Percentiles rank a stretch among this genome's conserved stretches.
phyloP scores from a whole-genome alignment of 257 asterid genomes.

The Ophiorrhiza pumila region DNA sequence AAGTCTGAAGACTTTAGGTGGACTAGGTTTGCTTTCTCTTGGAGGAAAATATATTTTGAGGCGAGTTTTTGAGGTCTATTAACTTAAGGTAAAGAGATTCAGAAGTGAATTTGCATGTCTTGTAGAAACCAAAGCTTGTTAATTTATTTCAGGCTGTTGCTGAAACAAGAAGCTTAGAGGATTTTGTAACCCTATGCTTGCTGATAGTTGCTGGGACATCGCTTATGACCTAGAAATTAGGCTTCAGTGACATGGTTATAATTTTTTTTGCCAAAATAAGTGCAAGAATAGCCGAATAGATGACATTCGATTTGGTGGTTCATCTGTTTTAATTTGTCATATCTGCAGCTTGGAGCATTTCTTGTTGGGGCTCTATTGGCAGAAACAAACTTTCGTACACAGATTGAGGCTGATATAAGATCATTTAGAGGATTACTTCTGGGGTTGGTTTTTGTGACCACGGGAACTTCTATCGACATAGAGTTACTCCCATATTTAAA shows the following conservation, averaged over 20 bases:
- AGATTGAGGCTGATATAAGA: slow-evolving; percentile 98
- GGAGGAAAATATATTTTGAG: slow-evolving; percentile 90
- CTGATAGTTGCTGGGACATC: slow-evolving; percentile 98
- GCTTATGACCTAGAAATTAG: slow-evolving; percentile 84
- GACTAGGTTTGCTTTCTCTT: slow-evolving; percentile 87
- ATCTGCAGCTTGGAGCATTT: slow-evolving; percentile 91
- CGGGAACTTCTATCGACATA: slow-evolving; percentile 94
- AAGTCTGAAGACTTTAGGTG: slow-evolving; percentile 88
- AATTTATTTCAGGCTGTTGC: slow-evolving; percentile 75
- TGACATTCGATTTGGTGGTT: slow-evolving; percentile 15
- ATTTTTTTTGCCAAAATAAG: slow-evolving; percentile 14
- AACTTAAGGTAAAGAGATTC: slow-evolving; percentile 12
- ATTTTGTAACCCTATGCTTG: slow-evolving; percentile 96
- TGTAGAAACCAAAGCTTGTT: slow-evolving; percentile 25
- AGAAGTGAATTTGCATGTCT: slow-evolving; percentile 13
- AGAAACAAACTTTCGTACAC: slow-evolving; percentile 96
- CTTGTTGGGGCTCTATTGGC: slow-evolving; percentile 95
- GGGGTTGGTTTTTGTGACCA: slow-evolving; percentile 95
- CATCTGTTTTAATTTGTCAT: slow-evolving; percentile 19
- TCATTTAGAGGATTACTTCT: slow-evolving; percentile 97
- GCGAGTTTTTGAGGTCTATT: slow-evolving; percentile 87
- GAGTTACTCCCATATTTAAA: slow-evolving; percentile 46
- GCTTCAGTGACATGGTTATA: slow-evolving; percentile 97
- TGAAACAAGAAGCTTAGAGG: slow-evolving; percentile 95
- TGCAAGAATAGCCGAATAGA: slow-evolving; percentile 10